Evolutionary conservation across 1,139 yeast species (phyloP).

Genomic region (Ogataea hybrid): DNA sequence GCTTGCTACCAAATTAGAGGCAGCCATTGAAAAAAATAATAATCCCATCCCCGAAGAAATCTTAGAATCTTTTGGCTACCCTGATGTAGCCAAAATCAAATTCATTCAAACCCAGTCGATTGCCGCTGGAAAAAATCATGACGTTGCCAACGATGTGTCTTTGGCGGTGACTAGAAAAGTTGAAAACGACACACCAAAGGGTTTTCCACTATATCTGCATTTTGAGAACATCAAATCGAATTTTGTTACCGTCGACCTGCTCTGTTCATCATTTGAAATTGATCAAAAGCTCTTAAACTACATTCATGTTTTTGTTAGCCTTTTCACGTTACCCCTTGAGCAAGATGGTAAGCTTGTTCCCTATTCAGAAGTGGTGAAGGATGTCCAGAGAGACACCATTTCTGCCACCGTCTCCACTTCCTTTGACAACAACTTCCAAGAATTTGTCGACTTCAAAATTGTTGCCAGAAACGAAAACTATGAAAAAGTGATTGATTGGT

Average conservation of each 20-base stretch:
- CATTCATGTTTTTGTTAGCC: constrained; percentile 60
- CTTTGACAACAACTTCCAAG: constrained; percentile 60
- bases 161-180: constrained; percentile 33
- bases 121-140: constrained; percentile 42
- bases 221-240: constrained; percentile 79
- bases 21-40: constrained; percentile 70
- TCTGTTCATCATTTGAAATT: constrained; percentile 63
- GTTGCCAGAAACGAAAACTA: constrained; percentile 67
- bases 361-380: constrained; percentile 72
- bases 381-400: constrained; percentile 71
- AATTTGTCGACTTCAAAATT: constrained; percentile 58
- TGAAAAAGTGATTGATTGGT: constrained; percentile 71
- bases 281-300: constrained; percentile 61
- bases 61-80: constrained; percentile 57
- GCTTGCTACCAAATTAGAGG: constrained; percentile 48
- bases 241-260: constrained; percentile 69
- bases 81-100: constrained; percentile 72
- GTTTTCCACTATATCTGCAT: constrained; percentile 70
- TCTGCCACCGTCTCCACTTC: constrained; percentile 56
- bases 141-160: constrained; percentile 18
- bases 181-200: constrained; percentile 42
- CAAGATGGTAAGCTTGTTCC: constrained; percentile 60
- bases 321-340: constrained; percentile 69
- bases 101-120: constrained; percentile 72
- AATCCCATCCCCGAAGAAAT: constrained; percentile 70